Evolutionary conservation across 768 basidiomycete species (phyloP).

Genomic region (Lactifluus rugatus): DNA sequence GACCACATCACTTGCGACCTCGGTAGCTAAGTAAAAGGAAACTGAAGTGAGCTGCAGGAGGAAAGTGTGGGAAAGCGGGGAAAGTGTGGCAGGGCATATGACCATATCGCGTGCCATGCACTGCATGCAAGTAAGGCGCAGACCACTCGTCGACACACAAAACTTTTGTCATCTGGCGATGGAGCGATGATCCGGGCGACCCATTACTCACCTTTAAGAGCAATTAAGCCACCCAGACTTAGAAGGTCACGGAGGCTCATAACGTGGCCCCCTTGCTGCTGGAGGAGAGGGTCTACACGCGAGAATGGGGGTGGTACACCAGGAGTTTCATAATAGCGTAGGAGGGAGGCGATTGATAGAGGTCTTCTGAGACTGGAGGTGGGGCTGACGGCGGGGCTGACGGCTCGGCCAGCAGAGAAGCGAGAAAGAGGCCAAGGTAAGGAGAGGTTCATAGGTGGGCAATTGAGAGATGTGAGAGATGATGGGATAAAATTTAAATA

Average conservation of each 20-base stretch:
- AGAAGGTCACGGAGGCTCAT: constrained; percentile 61
- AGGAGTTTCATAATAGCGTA: constrained; percentile 49
- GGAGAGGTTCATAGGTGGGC: constrained; percentile 7
- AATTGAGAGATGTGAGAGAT: not conserved
- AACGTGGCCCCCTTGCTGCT: constrained; percentile 43
- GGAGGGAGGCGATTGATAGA: constrained; percentile 13
- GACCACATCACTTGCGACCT: constrained; percentile 57
- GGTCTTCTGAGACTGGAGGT: not conserved
- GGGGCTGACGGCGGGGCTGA: not conserved
- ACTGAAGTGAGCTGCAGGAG: constrained; percentile 27
- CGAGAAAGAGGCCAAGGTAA: constrained; percentile 24
- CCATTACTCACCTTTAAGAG: constrained; percentile 16
- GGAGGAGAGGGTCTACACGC: constrained; percentile 59
- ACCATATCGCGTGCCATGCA: constrained; percentile 4
- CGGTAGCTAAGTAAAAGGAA: constrained; percentile 30
- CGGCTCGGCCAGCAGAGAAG: constrained; percentile 2
- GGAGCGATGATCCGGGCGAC: not conserved
- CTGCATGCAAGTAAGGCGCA: not conserved
- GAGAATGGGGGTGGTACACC: constrained; percentile 66
- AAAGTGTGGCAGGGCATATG: constrained; percentile 5
- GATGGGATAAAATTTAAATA: not conserved
- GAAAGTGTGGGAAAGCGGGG: not conserved
- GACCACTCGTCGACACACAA: not conserved
- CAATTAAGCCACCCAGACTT: constrained; percentile 50
- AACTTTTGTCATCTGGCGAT: not conserved